phyloP scores from a whole-genome alignment of 116 monocot species.

The Papilionanthe hybrid region DNA sequence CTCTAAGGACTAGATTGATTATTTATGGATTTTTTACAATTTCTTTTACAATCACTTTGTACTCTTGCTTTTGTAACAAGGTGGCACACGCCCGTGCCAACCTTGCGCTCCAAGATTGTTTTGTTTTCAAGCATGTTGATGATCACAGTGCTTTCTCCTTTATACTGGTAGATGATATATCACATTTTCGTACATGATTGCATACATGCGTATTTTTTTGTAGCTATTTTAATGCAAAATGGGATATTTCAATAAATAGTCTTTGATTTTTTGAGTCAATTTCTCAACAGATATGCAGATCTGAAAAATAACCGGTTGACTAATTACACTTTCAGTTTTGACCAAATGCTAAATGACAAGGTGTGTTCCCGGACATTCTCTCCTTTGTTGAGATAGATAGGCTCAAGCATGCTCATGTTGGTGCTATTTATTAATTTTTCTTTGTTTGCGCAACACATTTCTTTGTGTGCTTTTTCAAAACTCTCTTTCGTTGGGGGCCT shows the following conservation, averaged over 20 bases:
- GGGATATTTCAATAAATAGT: too few species aligned
- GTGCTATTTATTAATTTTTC: not conserved
- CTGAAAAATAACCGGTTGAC: constrained; percentile 91
- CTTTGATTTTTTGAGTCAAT: not conserved
- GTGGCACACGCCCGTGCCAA: too few species aligned
- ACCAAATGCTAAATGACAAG: constrained; percentile 97
- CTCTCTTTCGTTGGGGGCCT: not conserved
- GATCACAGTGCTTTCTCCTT: too few species aligned
- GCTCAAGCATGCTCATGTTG: not conserved
- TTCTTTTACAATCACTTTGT: not conserved
- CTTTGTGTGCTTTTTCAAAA: not conserved
- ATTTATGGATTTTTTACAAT: not conserved
- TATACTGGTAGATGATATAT: too few species aligned
- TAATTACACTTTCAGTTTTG: constrained; percentile 92
- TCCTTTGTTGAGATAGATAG: not conserved
- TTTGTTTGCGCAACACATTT: too few species aligned
- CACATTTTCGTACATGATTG: too few species aligned
- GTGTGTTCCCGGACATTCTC: constrained; percentile 16
- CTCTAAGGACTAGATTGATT: not conserved
- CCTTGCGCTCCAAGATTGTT: too few species aligned
- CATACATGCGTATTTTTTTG: too few species aligned
- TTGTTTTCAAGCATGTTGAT: too few species aligned
- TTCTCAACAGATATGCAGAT: constrained; percentile 87
- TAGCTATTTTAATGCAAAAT: too few species aligned
- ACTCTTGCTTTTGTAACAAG: not conserved